Evolutionary conservation across 306 rosid species (phyloP).

Genomic region (cucumber (Cucumis sativus)): Cucumber_9930_V3 NC_026661.2:16263501-16264000

Average conservation of each 20-base stretch:
- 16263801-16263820: conserved; percentile 9
- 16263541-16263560: conserved; percentile 90
- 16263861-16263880: not conserved
- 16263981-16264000: conserved; percentile 98
- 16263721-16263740: not conserved
- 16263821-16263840: not conserved
- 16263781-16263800: not conserved
- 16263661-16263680: not conserved
- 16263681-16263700: not conserved
- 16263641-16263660: conserved; percentile 12
- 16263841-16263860: not conserved
- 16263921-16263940: conserved; percentile 94
- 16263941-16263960: conserved; percentile 93
- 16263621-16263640: conserved; percentile 76
- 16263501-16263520: conserved; percentile 4
- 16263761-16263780: not conserved
- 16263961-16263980: conserved; percentile 97
- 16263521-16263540: conserved; percentile 55
- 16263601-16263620: conserved; percentile 97
- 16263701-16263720: not conserved
- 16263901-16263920: conserved; percentile 99
- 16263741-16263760: not conserved
- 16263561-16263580: conserved; percentile 92
- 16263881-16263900: conserved; percentile 23
- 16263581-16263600: conserved; percentile 94